Percentiles rank a stretch among this genome's conserved stretches.
Evolutionary conservation across 1,284 basidiomycete species (phyloP).

Genomic region (Malassezia yamatoensis): DNA sequence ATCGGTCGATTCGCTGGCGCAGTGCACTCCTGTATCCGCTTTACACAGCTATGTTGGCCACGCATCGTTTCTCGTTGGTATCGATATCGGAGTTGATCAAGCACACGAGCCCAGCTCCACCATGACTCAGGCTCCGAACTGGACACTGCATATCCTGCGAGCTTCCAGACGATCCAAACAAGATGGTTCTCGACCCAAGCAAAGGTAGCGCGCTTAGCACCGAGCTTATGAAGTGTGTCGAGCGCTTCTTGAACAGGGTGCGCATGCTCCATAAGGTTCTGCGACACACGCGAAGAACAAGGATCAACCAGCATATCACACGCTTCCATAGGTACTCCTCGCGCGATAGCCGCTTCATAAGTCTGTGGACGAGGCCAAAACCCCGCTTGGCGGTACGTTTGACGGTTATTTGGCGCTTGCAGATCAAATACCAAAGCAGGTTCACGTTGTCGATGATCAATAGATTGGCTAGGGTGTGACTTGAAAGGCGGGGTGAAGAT

Average conservation of each 20-base stretch:
- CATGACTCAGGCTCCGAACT: constrained; percentile 2
- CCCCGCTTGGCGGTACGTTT: constrained; percentile 13
- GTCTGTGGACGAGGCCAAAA: constrained; percentile 18
- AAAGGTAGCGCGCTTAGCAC: constrained; percentile 55
- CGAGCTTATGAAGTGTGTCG: constrained; percentile 19
- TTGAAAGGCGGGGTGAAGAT: constrained; percentile 35
- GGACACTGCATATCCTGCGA: constrained; percentile 45
- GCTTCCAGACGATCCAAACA: constrained; percentile 81
- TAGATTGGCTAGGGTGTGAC: background rate
- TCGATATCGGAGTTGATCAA: constrained; percentile 72
- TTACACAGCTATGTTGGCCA: constrained; percentile 68
- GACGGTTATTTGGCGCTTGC: background rate
- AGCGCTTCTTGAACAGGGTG: constrained; percentile 23
- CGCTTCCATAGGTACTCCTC: constrained; percentile 30
- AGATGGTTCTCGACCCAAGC: constrained; percentile 88
- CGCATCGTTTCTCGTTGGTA: constrained; percentile 80
- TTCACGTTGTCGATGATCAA: background rate
- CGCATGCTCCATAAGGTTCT: constrained; percentile 26
- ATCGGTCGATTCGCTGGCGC: constrained; percentile 63
- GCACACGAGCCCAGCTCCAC: constrained; percentile 51
- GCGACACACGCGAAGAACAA: constrained; percentile 12
- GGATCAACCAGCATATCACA: constrained; percentile 26
- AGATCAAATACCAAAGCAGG: constrained; percentile 5
- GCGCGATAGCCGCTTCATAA: constrained; percentile 21
- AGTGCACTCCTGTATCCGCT: constrained; percentile 66